A percentile compares a stretch with the other conserved stretches of the same genome.
Evolutionary conservation across 2,329 filamentous ascomycete species (phyloP).

Genomic region (Exophiala mesophila): DNA sequence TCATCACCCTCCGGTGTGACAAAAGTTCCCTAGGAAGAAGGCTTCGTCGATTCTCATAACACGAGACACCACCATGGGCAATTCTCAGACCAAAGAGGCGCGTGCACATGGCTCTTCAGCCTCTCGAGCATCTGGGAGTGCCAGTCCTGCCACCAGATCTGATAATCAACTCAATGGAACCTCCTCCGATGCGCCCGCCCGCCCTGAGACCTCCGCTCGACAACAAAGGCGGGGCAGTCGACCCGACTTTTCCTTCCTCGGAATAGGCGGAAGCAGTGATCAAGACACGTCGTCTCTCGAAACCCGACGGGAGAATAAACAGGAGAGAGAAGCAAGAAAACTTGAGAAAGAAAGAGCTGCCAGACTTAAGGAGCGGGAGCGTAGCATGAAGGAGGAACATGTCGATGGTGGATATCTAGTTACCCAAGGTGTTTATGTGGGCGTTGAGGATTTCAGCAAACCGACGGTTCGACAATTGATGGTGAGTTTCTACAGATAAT

Average conservation of each 20-base stretch:
- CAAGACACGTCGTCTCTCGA: constrained; percentile 49
- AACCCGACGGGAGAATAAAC: constrained; percentile 75
- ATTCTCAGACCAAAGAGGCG: constrained; percentile 45
- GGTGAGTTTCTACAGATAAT: constrained; percentile 49
- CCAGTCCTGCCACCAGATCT: constrained; percentile 15
- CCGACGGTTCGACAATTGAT: constrained; percentile 80
- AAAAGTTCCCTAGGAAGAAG: no score
- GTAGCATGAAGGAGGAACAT: constrained; percentile 84
- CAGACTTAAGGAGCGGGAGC: constrained; percentile 77
- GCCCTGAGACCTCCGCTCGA: constrained; percentile 33
- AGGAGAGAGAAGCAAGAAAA: constrained; percentile 82
- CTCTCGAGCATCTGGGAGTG: constrained; percentile 17
- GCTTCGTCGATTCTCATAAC: no score
- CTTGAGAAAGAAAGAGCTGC: constrained; percentile 73
- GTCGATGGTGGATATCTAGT: constrained; percentile 94
- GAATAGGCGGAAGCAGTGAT: constrained; percentile 47
- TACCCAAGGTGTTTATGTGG: constrained; percentile 88
- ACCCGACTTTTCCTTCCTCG: constrained; percentile 56
- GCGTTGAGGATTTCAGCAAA: constrained; percentile 90
- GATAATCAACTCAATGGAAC: constrained; percentile 13
- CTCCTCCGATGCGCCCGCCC: constrained; percentile 10
- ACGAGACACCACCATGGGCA: constrained; percentile 35
- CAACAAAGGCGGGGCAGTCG: constrained; percentile 50
- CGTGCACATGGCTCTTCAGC: constrained; percentile 28
- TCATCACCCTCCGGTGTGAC: neutral